Conservation (phyloP, 352 stramenopile genomes). For the Globisporangium nunn region DNA sequence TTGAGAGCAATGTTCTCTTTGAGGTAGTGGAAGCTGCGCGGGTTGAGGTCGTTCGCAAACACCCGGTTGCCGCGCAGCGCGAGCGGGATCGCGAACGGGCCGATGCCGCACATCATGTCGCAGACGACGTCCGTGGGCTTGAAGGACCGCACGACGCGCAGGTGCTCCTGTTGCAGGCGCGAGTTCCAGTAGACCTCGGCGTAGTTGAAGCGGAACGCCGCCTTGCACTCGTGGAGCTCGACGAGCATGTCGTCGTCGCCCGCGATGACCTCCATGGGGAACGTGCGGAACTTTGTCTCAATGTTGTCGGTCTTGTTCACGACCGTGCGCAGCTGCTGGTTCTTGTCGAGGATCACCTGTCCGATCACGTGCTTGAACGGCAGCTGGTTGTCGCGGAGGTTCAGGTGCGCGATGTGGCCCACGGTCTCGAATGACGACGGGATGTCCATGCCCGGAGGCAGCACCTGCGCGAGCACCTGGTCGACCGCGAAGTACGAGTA, state of each 20-base stretch:
- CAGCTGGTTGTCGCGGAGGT: constrained; percentile 91
- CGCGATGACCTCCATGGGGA: constrained; percentile 94
- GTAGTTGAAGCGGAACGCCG: constrained; percentile 93
- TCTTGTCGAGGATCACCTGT: constrained; percentile 98
- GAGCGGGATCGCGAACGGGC: constrained; percentile 93
- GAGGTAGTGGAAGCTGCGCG: constrained; percentile 87
- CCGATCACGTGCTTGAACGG: constrained; percentile 97
- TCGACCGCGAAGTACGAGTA: constrained; percentile 78
- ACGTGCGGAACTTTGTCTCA: constrained; percentile 92
- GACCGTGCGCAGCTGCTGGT: constrained; percentile 91
- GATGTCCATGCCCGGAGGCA: constrained; percentile 80
- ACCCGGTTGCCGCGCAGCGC: constrained; percentile 80
- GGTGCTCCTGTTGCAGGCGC: constrained; percentile 91
- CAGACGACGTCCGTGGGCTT: constrained; percentile 70
- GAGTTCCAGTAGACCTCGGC: constrained; percentile 97
- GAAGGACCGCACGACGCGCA: constrained; percentile 84
- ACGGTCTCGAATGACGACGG: constrained; percentile 94
- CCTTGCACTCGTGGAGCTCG: constrained; percentile 91
- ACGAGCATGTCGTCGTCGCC: constrained; percentile 83
- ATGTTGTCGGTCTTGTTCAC: constrained; percentile 98
- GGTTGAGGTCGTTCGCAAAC: constrained; percentile 93
- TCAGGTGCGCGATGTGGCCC: constrained; percentile 97
- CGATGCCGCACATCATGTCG: constrained; percentile 96
- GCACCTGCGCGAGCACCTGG: constrained; percentile 72
- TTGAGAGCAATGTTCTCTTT: constrained; percentile 89